Conservation (phyloP, 305 asterid genomes). For the Withania somnifera region DNA sequence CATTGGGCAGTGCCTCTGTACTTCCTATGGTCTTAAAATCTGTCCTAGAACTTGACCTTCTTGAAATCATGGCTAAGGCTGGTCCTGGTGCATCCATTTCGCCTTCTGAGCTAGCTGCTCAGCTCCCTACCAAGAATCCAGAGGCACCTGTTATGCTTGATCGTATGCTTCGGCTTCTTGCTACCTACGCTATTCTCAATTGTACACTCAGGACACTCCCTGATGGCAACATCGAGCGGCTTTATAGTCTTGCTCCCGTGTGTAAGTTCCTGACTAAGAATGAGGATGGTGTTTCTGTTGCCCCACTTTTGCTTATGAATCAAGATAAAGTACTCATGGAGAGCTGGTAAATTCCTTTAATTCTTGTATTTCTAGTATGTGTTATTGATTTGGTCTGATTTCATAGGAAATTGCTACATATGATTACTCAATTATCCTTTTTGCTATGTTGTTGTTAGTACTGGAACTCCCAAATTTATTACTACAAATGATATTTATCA, state of each 20-base stretch:
- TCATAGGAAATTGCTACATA: neutral
- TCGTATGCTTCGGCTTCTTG: conserved; percentile 66
- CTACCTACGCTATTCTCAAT: conserved; percentile 44
- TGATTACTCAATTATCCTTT: neutral
- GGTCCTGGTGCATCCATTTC: conserved; percentile 52
- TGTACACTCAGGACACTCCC: conserved; percentile 39
- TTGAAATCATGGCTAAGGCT: conserved; percentile 57
- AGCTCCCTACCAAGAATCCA: conserved; percentile 47
- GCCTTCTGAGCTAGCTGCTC: conserved; percentile 51
- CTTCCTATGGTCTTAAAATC: conserved; percentile 74
- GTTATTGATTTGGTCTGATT: too few species aligned
- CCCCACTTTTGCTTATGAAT: conserved; percentile 65
- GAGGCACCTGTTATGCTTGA: conserved; percentile 59
- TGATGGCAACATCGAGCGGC: conserved; percentile 51
- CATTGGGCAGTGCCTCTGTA: conserved; percentile 62
- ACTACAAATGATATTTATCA: too few species aligned
- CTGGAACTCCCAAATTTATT: too few species aligned
- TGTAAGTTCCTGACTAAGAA: conserved; percentile 64
- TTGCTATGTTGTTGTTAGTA: neutral
- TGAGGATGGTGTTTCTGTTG: conserved; percentile 74
- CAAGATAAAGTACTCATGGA: conserved; percentile 82
- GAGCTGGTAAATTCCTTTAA: conserved; percentile 40
- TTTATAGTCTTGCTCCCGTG: conserved; percentile 58
- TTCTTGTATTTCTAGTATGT: neutral
- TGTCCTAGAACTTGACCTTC: conserved; percentile 63